Evolutionary conservation across 2,329 filamentous ascomycete species (phyloP).

Genomic region (Lasiodiplodia citricola): DNA sequence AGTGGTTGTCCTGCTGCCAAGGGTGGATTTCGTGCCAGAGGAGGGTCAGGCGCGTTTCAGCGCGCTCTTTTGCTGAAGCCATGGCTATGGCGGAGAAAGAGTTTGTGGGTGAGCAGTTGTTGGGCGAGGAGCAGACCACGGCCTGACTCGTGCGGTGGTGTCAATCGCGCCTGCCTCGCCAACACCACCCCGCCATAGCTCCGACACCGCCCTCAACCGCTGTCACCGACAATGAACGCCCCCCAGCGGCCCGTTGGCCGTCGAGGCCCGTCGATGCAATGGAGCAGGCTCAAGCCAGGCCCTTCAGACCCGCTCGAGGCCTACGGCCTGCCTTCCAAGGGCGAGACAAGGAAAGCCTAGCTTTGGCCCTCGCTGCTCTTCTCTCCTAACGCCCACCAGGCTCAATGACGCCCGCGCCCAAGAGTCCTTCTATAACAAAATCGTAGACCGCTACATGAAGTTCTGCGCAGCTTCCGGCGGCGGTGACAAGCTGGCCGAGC

Average conservation of each 20-base stretch:
- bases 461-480: conserved; percentile 80
- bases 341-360: conserved; percentile 73
- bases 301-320: conserved; percentile 77
- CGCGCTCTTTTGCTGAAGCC: conserved; percentile 19
- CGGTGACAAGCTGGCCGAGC: conserved; percentile 73
- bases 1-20: conserved; percentile 68
- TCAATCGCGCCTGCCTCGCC: neutral
- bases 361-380: conserved; percentile 1
- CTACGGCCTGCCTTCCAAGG: conserved; percentile 88
- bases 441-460: conserved; percentile 85
- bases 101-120: neutral
- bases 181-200: neutral
- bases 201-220: neutral
- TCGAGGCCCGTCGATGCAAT: conserved; percentile 45
- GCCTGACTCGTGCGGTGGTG: neutral
- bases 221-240: conserved; percentile 21
- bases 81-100: neutral
- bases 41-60: conserved; percentile 54
- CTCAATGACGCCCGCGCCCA: conserved; percentile 73
- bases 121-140: neutral
- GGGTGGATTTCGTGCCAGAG: conserved; percentile 43
- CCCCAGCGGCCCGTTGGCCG: conserved; percentile 42
- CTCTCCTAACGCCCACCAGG: conserved; percentile 35
- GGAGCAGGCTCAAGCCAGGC: conserved; percentile 67
- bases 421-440: conserved; percentile 84